Evolutionary conservation across 345 rosid species (phyloP).

Genomic region (Euphorbia peplus): DNA sequence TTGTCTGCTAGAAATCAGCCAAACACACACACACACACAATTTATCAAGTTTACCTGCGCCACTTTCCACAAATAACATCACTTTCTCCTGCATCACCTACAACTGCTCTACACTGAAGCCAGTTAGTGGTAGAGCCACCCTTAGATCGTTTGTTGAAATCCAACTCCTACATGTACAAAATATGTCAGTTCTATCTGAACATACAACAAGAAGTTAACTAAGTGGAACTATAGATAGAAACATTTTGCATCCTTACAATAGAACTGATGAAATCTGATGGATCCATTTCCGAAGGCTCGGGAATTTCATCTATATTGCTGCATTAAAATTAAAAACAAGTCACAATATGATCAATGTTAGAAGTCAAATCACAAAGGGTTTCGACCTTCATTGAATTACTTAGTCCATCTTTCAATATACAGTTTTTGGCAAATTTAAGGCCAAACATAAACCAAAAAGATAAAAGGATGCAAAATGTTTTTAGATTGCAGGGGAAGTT

Average conservation of each 20-base stretch:
- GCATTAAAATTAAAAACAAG: slow-evolving; percentile 28
- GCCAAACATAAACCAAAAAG: not conserved
- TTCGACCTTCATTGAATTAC: not conserved
- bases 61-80: slow-evolving; percentile 85
- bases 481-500: not conserved
- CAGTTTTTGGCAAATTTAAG: not conserved
- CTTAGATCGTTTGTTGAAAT: slow-evolving; percentile 29
- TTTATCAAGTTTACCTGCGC: slow-evolving; percentile 69
- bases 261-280: slow-evolving; percentile 25
- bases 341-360: not conserved
- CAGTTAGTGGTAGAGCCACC: slow-evolving; percentile 58
- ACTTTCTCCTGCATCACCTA: slow-evolving; percentile 38
- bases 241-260: slow-evolving; percentile 46
- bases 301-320: slow-evolving; percentile 52
- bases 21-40: too few relatives aligned
- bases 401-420: not conserved
- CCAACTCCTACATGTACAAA: slow-evolving; percentile 39
- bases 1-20: not conserved
- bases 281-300: slow-evolving; percentile 24
- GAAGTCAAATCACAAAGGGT: not conserved
- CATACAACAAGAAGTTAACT: not conserved
- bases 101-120: slow-evolving; percentile 78
- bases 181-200: slow-evolving; percentile 14
- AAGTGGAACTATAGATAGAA: not conserved
- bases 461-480: not conserved